Conservation (phyloP, 75 land plant species). For the Sequoia sempervirens region DNA sequence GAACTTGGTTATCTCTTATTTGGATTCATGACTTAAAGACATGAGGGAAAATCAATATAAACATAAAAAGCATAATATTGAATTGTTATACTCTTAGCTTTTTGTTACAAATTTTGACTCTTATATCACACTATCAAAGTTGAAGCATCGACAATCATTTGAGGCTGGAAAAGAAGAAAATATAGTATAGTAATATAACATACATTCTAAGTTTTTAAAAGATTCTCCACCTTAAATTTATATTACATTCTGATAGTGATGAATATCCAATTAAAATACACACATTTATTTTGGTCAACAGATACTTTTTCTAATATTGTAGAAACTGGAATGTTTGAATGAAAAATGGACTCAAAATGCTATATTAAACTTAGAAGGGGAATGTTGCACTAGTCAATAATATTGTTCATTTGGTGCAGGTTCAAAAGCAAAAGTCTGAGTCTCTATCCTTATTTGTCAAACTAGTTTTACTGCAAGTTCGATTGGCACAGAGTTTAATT, state of each 20-base stretch:
- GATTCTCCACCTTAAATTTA: neutral
- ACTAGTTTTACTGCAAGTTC: conserved; percentile 61
- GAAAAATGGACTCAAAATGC: neutral
- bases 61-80: no score
- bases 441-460: conserved; percentile 50
- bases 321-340: neutral
- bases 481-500: conserved; percentile 56
- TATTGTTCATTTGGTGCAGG: conserved; percentile 18
- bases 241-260: neutral
- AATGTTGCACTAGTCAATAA: neutral
- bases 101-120: no score
- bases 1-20: no score
- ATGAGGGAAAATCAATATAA: no score
- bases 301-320: neutral
- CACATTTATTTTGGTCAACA: neutral
- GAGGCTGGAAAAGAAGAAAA: no score
- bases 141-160: no score
- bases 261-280: neutral
- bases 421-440: conserved; percentile 39
- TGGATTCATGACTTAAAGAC: no score
- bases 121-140: no score
- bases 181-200: neutral
- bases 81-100: no score
- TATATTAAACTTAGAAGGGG: neutral
- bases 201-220: neutral